phyloP scores from a whole-genome alignment of 768 basidiomycete species.

The Sarcodon aspratus region DNA sequence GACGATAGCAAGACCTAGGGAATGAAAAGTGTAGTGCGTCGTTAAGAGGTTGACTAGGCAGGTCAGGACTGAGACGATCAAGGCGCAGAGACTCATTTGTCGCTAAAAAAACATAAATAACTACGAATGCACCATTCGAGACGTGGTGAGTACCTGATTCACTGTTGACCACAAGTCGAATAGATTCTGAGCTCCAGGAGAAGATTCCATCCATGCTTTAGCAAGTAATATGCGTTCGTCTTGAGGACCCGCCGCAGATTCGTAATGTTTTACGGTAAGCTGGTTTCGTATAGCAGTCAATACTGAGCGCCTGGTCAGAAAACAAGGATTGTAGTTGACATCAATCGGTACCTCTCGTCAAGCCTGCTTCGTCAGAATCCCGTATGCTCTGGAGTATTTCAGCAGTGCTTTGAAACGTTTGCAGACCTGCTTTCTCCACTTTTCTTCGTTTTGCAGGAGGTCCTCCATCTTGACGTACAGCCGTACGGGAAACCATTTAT shows the following conservation, averaged over 20 bases:
- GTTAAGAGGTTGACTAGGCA: slow-evolving; percentile 53
- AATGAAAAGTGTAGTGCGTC: slow-evolving; percentile 57
- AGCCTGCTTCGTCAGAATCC: slow-evolving; percentile 4
- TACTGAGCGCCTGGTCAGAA: slow-evolving; percentile 14
- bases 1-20: slow-evolving; percentile 49
- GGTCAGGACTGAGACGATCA: slow-evolving; percentile 42
- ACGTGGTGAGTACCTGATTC: slow-evolving; percentile 26
- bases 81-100: slow-evolving; percentile 30
- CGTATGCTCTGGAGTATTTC: slow-evolving; percentile 6
- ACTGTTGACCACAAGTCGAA: slow-evolving; percentile 51
- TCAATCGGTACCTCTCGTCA: slow-evolving; percentile 5
- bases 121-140: not conserved
- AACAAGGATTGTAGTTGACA: not conserved
- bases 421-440: not conserved
- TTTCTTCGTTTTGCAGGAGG: not conserved
- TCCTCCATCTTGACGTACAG: not conserved
- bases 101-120: slow-evolving; percentile 17
- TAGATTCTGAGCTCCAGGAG: slow-evolving; percentile 46
- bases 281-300: slow-evolving; percentile 53
- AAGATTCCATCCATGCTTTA: slow-evolving; percentile 49
- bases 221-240: slow-evolving; percentile 52
- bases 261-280: slow-evolving; percentile 38
- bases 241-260: slow-evolving; percentile 34
- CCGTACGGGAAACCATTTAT: too few relatives aligned
- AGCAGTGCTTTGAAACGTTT: not conserved